Evolutionary conservation across 768 basidiomycete species (phyloP), one percentile per base, ranked within the genome.

Genomic region (Mycena olivaceomarginata): DNA sequence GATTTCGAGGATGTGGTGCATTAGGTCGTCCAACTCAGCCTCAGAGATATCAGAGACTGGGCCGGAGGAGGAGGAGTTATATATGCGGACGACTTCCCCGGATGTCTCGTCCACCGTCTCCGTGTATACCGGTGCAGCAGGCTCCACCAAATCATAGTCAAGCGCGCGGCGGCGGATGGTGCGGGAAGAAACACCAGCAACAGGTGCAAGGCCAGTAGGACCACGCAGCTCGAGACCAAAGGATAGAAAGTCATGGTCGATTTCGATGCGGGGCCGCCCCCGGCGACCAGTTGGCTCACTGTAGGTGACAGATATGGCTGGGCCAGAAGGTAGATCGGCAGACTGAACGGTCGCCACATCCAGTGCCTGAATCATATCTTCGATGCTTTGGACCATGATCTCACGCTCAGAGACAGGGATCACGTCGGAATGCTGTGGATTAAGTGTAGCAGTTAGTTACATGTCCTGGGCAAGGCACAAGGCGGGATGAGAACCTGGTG

Each of bases 1-100:
- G 0, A 90, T 73, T 7, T 81, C 59, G 13, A 88, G 81, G 5
- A 89, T 79, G 13, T 84, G 86, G 3, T 81, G 81, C 9, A 89
- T 78, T 12, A 87, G 82, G 82, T 56, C 57, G 60, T 85, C 84
- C 1, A 85, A 74, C 7, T 81, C 80, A 0, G 73, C 51, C 37
- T 84, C 77, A 0, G 79, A 25, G 18, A 84, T 59, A 48, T 71
- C 37, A n/a, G 84, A 84, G 22, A 78, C 78, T 10, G 80, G 76
- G 0, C 56, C 75, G 0, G 76, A 65, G 4, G 82, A 79, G 1
- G 72, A 65, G 2, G 80, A 76, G 0, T 63, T 60, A 59, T 81
- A 81, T 13, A 67, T 65, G 4, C 71, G 73, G 11, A 63, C 41
- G 39, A 46, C 18, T 2, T 67, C 56, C 0, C 79, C 74, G 16